Evolutionary conservation across 2,329 filamentous ascomycete genomes (phyloP), one percentile per base, ranked within the genome.

Genomic region (Hypoxylon rubiginosum): DNA sequence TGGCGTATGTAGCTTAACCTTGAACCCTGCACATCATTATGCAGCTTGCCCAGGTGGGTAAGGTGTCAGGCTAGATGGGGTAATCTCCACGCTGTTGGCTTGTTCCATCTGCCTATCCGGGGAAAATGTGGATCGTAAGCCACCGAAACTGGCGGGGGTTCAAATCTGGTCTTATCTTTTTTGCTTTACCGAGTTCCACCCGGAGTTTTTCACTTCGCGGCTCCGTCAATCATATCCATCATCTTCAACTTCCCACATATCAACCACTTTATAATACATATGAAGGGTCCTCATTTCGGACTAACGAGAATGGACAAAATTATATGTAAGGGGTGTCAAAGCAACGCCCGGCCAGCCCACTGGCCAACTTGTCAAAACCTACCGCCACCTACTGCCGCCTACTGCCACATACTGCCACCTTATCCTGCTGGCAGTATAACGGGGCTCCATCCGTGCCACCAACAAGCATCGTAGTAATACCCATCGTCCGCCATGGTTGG

Each of bases 71-170:
- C 24, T 19, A 36, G 32, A 56, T 50, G 62, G 57, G 26, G 17
- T 26, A 21, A 54, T 26, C 24, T 34, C 49, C 11, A 55, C 48
- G 43, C 28, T 45, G 55, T 28, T 48, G 17, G 30, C 7, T 60
- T 58, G n/a, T 45, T 52, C 48, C 58, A 60, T 58, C 55, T 60
- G 51, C 62, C 52, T 65, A 60, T 58, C 55, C 51, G 54, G 62
- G 62, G 58, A 66, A 68, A 57, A 26, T 49, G 36, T 57, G 46
- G 62, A 26, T 6, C 21, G 8, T 11, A 7, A 52, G n/a, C 36
- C 36, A 17, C 36, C 36, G 15, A 39, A 51, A 60, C 15, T 28
- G 10, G 32, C 26, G 41, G 63, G 53, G 45, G 39, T 43, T 19
- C 7, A 41, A n/a, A 43, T 2, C n/a, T 4, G 8, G n/a, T 56